These are phyloP conservation scores for Suillus americanus DNA, from an alignment of 768 basidiomycete genomes.

Conservation along the genomic window DNA sequence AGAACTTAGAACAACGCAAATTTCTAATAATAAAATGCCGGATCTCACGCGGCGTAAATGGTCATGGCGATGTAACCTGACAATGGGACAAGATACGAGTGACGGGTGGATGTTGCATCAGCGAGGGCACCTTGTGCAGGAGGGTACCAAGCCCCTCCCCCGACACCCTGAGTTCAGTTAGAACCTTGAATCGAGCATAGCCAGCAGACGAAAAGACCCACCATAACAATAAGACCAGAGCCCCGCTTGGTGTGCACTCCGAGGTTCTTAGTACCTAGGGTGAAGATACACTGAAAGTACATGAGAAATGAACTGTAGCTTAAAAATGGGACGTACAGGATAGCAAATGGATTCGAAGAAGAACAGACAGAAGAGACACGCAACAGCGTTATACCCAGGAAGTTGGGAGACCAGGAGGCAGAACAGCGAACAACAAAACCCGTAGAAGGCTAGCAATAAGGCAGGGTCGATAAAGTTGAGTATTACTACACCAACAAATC, in stretches of 20 bases:
- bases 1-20: background rate
- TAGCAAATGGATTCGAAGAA: conserved; percentile 80
- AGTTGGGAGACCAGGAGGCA: conserved; percentile 49
- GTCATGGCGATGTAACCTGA: conserved; percentile 60
- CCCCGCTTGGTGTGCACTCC: conserved; percentile 61
- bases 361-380: conserved; percentile 63
- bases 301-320: background rate
- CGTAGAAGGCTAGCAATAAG: conserved; percentile 55
- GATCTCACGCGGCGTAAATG: conserved; percentile 33
- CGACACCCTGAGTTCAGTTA: conserved; percentile 43
- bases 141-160: conserved; percentile 70
- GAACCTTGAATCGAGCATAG: background rate
- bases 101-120: conserved; percentile 45
- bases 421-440: conserved; percentile 50
- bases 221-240: conserved; percentile 67
- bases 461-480: conserved; percentile 68
- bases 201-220: conserved; percentile 9
- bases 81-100: conserved; percentile 61
- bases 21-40: no score
- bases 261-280: conserved; percentile 62
- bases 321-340: conserved; percentile 39
- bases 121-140: conserved; percentile 58
- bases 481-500: conserved; percentile 61
- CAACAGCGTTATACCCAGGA: conserved; percentile 54
- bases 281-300: conserved; percentile 52